Percentiles rank a stretch among this genome's conserved stretches.
These are phyloP conservation scores for Oryza punctata DNA, from an alignment of 176 grass and related monocot genomes.

Conservation along the genomic window DNA sequence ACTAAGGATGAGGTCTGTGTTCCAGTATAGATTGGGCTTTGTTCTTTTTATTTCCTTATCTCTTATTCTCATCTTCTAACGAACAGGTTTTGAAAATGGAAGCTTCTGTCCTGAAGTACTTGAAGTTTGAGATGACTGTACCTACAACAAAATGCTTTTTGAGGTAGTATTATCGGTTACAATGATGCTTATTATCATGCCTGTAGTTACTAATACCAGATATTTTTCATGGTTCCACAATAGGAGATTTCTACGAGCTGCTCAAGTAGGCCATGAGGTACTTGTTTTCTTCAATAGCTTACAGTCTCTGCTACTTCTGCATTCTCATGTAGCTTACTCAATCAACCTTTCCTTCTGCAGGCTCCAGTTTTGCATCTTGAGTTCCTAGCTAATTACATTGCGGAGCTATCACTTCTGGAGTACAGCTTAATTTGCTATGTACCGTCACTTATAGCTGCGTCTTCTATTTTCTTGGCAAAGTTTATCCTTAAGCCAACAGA, in stretches of 20 bases:
- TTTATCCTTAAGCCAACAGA: constrained; percentile 81
- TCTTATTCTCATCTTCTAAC: constrained; percentile 23
- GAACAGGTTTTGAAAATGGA: constrained; percentile 87
- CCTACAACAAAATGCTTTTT: constrained; percentile 86
- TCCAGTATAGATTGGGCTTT: background rate
- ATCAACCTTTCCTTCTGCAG: constrained; percentile 39
- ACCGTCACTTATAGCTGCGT: constrained; percentile 80
- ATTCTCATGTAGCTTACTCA: constrained; percentile 8
- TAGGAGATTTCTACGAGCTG: constrained; percentile 68
- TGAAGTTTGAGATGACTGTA: constrained; percentile 89
- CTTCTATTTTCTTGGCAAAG: constrained; percentile 80
- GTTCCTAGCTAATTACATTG: constrained; percentile 82
- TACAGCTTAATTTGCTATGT: constrained; percentile 79
- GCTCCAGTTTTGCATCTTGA: constrained; percentile 68
- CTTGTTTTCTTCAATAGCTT: constrained; percentile 37
- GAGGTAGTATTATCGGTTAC: constrained; percentile 50
- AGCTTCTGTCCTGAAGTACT: constrained; percentile 65
- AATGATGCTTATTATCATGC: constrained; percentile 10
- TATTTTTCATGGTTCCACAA: constrained; percentile 3
- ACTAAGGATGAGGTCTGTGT: constrained; percentile 69
- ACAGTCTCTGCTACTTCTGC: background rate
- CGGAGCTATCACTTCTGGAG: constrained; percentile 87
- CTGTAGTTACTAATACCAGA: constrained; percentile 1
- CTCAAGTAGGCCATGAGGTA: constrained; percentile 81
- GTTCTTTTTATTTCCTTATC: background rate